Percentiles rank a stretch among this genome's conserved stretches.
Evolutionary conservation across 192 early-diverging fungal genomes (phyloP).

Genomic region (Allomyces macrogynus): DNA sequence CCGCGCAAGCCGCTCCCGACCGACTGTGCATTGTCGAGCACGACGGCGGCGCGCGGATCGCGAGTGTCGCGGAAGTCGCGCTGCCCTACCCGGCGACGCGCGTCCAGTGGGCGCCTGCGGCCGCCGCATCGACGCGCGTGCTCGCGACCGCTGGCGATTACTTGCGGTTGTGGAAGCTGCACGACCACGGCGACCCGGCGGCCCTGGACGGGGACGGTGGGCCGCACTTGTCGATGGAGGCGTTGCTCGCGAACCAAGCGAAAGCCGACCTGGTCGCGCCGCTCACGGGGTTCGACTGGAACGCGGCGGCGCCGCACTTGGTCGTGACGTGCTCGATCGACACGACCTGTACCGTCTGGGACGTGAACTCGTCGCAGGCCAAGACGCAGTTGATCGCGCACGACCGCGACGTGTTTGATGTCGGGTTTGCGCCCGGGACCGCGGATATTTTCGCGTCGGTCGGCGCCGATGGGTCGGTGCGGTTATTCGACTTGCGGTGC

Average conservation of each 20-base stretch:
- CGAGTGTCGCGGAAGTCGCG: background rate
- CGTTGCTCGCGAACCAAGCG: constrained; percentile 34
- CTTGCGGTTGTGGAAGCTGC: constrained; percentile 71
- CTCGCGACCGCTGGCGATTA: constrained; percentile 76
- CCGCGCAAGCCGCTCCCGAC: background rate
- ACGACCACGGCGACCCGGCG: constrained; percentile 18
- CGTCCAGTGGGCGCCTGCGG: background rate
- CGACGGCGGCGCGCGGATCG: background rate
- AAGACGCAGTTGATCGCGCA: constrained; percentile 99
- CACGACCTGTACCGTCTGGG: constrained; percentile 99
- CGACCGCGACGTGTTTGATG: constrained; percentile 94
- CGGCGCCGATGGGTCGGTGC: constrained; percentile 90
- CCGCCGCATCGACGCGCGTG: constrained; percentile 12
- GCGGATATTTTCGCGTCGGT: constrained; percentile 86
- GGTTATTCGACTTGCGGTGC: constrained; percentile 87
- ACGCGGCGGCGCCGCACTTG: constrained; percentile 58
- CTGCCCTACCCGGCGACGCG: background rate
- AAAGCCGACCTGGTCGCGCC: constrained; percentile 70
- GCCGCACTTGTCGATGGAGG: constrained; percentile 14
- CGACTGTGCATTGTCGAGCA: background rate
- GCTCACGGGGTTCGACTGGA: constrained; percentile 96
- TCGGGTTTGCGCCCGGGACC: constrained; percentile 70
- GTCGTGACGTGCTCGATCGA: constrained; percentile 88
- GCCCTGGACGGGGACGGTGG: constrained; percentile 10
- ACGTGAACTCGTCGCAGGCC: constrained; percentile 83